Evolutionary conservation across 495 filamentous ascomycete species (phyloP), one percentile per base, ranked within the genome.

Genomic region (Annulohypoxylon nitens): DNA sequence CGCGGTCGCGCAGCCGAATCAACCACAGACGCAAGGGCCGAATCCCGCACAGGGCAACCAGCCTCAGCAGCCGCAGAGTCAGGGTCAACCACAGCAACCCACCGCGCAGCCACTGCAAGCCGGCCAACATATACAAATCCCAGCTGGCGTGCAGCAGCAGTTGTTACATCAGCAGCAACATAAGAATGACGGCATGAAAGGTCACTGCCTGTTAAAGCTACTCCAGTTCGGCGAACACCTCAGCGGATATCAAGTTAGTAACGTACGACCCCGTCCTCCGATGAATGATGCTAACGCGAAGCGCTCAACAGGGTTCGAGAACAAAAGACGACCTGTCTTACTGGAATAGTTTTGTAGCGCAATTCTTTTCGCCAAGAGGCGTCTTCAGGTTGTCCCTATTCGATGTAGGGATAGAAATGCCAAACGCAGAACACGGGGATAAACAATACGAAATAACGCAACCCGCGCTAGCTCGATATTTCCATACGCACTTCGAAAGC

Each of bases 371-470:
- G 0, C 85, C 85, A 0, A 86, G 85, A 6, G 92, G 92, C 36
- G 87, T 90, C 20, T 88, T 93, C 72, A 89, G 90, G 61, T 86
- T 92, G 67, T 84, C 87, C 18, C 83, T 93, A n/a, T 80, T 79
- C 36, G 74, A 81, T 47, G 64, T 67, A 34, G 75, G 72, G n/a
- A 73, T 70, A 41, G 81, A 84, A 0, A 39, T 64, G 4, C 23
- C 69, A 12, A 77, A 58, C 47, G 75, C 79, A 12, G 83, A 86
- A 30, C 81, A 85, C 16, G 76, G 80, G 11, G 82, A 81, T 36
- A 97, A 96, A 79, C 88, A 91, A 60, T 96, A 91, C 65, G 93
- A 95, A 72, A 92, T 97, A 48, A 85, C 89, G 2, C 90, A 88
- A 34, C 86, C 92, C 7, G 90, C 91, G 1, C 80, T 97, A 18